A percentile compares a stretch with the other conserved stretches of the same genome.
phyloP scores from a whole-genome alignment of 768 basidiomycete species.

The Ramaria sp. region DNA sequence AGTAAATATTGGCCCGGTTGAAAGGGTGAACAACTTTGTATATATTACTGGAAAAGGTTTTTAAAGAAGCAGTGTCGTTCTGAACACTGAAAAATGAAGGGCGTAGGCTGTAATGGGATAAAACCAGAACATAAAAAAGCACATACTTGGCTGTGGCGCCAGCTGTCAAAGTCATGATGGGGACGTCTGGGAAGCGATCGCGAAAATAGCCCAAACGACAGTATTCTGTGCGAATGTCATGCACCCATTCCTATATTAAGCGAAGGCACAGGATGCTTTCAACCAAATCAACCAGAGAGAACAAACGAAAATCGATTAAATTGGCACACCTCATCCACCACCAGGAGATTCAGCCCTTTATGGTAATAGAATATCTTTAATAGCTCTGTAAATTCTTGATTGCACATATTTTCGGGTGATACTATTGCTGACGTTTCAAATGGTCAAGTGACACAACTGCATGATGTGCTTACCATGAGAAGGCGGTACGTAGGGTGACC shows the following conservation, averaged over 20 bases:
- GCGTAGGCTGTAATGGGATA: no score
- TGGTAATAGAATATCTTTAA: no score
- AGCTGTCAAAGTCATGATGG: constrained; percentile 83
- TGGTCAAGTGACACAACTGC: neutral
- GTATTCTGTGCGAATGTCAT: constrained; percentile 70
- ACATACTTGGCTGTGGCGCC: constrained; percentile 63
- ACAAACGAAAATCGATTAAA: no score
- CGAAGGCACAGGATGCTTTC: no score
- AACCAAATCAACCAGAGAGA: no score
- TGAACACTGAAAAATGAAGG: constrained; percentile 42
- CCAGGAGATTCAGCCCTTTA: no score
- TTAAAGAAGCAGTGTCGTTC: constrained; percentile 59
- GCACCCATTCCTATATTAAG: constrained; percentile 83
- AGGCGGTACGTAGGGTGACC: constrained; percentile 48
- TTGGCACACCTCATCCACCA: no score
- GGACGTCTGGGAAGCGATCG: constrained; percentile 50
- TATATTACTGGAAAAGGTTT: constrained; percentile 43
- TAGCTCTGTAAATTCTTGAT: no score
- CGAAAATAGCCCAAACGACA: constrained; percentile 62
- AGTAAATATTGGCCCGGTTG: constrained; percentile 70
- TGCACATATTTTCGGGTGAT: no score
- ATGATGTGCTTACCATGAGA: constrained; percentile 43
- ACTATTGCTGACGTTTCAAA: constrained; percentile 27
- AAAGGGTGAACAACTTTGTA: constrained; percentile 70
- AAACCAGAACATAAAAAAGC: constrained; percentile 1